Conservation (phyloP, 768 basidiomycete genomes). For the Boletus huronensis region DNA sequence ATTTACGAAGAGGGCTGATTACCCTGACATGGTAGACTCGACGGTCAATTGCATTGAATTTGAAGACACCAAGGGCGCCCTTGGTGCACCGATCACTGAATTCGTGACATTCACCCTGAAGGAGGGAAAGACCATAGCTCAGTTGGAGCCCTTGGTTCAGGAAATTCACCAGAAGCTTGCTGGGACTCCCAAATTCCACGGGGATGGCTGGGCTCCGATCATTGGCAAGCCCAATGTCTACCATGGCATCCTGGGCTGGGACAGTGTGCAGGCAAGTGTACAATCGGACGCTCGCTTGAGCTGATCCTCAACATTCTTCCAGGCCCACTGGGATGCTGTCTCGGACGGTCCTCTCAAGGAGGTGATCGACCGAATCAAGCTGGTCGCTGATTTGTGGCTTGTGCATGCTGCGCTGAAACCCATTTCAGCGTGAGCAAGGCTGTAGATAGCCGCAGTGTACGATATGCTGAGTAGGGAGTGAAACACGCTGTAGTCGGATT, state of each 20-base stretch:
- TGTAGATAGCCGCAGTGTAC: background rate
- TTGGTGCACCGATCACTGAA: conserved; percentile 31
- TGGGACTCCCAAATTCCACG: conserved; percentile 24
- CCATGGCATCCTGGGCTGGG: conserved; percentile 37
- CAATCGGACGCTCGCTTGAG: background rate
- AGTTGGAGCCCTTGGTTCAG: conserved; percentile 22
- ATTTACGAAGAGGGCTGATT: conserved; percentile 10
- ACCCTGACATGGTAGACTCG: conserved; percentile 4
- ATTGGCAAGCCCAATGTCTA: conserved; percentile 17
- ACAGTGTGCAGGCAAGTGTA: conserved; percentile 30
- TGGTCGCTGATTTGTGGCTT: conserved; percentile 29
- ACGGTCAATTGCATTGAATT: conserved; percentile 21
- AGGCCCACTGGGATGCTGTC: conserved; percentile 38
- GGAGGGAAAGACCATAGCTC: conserved; percentile 14
- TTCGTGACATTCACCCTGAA: conserved; percentile 34
- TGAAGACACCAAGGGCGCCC: conserved; percentile 14
- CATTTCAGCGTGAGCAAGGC: conserved; percentile 2
- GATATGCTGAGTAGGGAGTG: background rate
- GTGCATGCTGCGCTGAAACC: conserved; percentile 29
- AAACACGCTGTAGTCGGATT: conserved; percentile 1
- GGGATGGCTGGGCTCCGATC: conserved; percentile 29
- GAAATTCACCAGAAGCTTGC: conserved; percentile 19
- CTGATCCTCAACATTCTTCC: background rate
- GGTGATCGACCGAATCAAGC: conserved; percentile 25
- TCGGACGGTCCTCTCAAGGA: conserved; percentile 24